These are phyloP conservation scores for Esteya vermicola DNA, from an alignment of 2,329 filamentous ascomycete species.

Conservation along the genomic window DNA sequence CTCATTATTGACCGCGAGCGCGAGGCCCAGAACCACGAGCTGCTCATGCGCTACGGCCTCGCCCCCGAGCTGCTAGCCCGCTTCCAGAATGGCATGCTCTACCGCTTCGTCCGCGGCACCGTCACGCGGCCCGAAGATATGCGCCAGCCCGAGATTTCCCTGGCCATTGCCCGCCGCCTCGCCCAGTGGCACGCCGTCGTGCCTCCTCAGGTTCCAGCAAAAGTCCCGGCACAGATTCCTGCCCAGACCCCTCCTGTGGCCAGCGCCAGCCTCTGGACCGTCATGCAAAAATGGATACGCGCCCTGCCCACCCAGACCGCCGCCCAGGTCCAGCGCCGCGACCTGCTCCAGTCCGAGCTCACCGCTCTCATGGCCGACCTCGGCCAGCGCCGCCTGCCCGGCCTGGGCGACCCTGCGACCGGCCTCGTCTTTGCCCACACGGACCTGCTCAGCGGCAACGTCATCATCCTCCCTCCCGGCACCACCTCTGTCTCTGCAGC, in stretches of 20 bases:
- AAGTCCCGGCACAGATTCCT: too few relatives aligned
- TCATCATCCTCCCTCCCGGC: conserved; percentile 56
- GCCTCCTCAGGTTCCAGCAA: too few relatives aligned
- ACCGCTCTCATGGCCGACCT: conserved; percentile 54
- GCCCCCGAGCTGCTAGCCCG: conserved; percentile 79
- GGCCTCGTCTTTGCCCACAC: conserved; percentile 92
- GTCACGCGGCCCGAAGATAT: conserved; percentile 73
- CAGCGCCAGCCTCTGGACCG: conserved; percentile 65
- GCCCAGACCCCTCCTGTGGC: conserved; percentile 29
- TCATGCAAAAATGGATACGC: conserved; percentile 90
- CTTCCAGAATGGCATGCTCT: conserved; percentile 92
- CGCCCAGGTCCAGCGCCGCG: conserved; percentile 52
- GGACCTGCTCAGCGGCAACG: conserved; percentile 90
- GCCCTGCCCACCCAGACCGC: conserved; percentile 65
- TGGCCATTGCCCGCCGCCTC: conserved; percentile 67
- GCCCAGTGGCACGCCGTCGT: conserved; percentile 84
- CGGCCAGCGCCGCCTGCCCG: conserved; percentile 61
- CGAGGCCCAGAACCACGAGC: conserved; percentile 65
- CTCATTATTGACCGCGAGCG: conserved; percentile 91
- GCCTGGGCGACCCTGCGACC: conserved; percentile 60
- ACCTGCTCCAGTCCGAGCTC: conserved; percentile 60
- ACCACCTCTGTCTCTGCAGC: too few relatives aligned
- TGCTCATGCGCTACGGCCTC: conserved; percentile 69
- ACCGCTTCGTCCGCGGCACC: conserved; percentile 73
- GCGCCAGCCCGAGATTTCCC: conserved; percentile 59